Percentiles rank a stretch among this genome's conserved stretches.
These are phyloP conservation scores for Trichocomaceae sp. DNA, from an alignment of 2,329 filamentous ascomycete species.

Conservation along the genomic window DNA sequence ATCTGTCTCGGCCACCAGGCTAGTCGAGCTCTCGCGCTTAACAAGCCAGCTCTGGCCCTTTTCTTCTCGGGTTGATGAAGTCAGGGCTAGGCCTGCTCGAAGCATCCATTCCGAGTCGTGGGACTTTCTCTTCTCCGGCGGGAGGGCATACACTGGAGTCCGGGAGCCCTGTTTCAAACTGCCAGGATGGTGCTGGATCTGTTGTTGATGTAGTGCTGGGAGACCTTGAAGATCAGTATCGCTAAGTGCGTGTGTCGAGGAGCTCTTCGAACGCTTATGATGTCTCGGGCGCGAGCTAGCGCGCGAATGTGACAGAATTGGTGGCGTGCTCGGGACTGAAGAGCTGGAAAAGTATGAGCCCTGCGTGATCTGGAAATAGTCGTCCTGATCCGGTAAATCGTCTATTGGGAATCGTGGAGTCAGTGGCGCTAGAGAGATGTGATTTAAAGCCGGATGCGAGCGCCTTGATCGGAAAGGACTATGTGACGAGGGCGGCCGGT, in stretches of 20 bases:
- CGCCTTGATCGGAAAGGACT: slow-evolving; percentile 41
- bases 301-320: slow-evolving; percentile 38
- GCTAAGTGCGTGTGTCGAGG: slow-evolving; percentile 29
- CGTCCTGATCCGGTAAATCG: slow-evolving; percentile 31
- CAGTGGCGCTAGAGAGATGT: slow-evolving; percentile 56
- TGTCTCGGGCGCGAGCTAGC: slow-evolving; percentile 32
- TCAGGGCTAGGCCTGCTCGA: slow-evolving; percentile 51
- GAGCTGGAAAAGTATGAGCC: slow-evolving; percentile 37
- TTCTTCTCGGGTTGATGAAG: slow-evolving; percentile 51
- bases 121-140: slow-evolving; percentile 13
- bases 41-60: slow-evolving; percentile 59
- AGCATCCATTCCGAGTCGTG: slow-evolving; percentile 53
- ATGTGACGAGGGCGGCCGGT: slow-evolving; percentile 18
- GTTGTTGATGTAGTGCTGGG: slow-evolving; percentile 22
- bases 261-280: slow-evolving; percentile 28
- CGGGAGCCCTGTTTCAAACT: slow-evolving; percentile 1
- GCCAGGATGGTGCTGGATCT: slow-evolving; percentile 6
- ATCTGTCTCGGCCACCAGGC: slow-evolving; percentile 39
- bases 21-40: slow-evolving; percentile 51
- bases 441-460: slow-evolving; percentile 53
- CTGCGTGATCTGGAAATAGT: slow-evolving; percentile 26
- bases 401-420: slow-evolving; percentile 50
- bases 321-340: slow-evolving; percentile 38
- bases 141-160: slow-evolving; percentile 7
- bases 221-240: slow-evolving; percentile 31